Conservation (phyloP, 192 early-diverging fungal species). For the Coemansia brasiliensis region DNA sequence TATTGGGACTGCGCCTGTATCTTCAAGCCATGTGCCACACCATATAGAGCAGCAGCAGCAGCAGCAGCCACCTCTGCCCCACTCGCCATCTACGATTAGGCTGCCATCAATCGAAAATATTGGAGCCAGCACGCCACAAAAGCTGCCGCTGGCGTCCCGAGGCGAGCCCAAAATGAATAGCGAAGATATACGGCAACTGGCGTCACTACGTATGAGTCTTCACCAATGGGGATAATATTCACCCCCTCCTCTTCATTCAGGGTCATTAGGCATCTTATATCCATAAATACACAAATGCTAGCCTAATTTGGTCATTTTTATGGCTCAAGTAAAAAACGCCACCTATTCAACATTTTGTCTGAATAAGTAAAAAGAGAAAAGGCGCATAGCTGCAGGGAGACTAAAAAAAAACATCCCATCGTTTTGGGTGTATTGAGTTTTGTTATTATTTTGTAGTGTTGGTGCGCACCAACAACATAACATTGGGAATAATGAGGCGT, state of each 20-base stretch:
- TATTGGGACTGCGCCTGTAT: neutral
- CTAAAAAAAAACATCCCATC: too few relatives aligned
- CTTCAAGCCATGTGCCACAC: neutral
- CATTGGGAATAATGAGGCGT: too few relatives aligned
- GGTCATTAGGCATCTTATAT: neutral
- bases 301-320: neutral
- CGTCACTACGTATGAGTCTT: conserved; percentile 37
- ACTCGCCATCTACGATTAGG: conserved; percentile 11
- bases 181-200: conserved; percentile 49
- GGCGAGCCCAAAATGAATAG: conserved; percentile 36
- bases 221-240: conserved; percentile 17
- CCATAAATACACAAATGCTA: neutral
- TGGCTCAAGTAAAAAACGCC: conserved; percentile 1
- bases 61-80: neutral
- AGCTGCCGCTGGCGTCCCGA: conserved; percentile 1
- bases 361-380: too few relatives aligned
- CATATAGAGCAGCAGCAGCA: conserved; percentile 5
- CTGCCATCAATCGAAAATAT: conserved; percentile 42
- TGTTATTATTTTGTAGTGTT: neutral
- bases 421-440: neutral
- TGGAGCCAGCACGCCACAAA: neutral
- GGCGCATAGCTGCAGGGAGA: too few relatives aligned
- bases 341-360: too few relatives aligned
- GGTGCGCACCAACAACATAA: too few relatives aligned
- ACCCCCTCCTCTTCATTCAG: neutral